Conservation (phyloP, 148 eudicot genomes). For the Rhododendron simsii region DNA sequence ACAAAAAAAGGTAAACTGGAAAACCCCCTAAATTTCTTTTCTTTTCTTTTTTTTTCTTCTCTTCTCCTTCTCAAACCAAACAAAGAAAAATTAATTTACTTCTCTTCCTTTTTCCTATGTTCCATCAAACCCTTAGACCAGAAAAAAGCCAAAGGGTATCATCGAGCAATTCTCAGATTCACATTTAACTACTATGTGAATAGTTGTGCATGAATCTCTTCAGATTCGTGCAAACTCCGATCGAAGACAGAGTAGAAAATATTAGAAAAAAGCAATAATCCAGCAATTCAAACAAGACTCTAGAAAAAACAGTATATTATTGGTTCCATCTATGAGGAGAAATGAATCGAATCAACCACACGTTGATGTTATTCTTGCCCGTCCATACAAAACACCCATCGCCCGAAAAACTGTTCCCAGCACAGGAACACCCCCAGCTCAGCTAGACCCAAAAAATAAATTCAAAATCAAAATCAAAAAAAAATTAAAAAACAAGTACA, state of each 20-base stretch:
- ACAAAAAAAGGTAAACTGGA: no score
- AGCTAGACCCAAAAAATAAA: not conserved
- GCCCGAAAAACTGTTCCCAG: not conserved
- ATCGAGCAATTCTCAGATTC: not conserved
- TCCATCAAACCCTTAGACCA: not conserved
- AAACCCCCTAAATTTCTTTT: no score
- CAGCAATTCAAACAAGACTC: not conserved
- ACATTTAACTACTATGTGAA: no score
- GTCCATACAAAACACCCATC: not conserved
- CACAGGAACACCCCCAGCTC: not conserved
- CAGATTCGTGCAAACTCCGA: no score
- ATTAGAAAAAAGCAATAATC: not conserved
- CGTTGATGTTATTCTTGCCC: not conserved
- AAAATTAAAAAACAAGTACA: not conserved
- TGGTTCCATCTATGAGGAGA: not conserved
- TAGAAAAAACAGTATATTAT: not conserved
- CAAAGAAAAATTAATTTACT: no score
- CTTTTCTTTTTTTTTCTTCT: no score
- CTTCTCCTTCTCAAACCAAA: no score
- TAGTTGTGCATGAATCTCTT: no score
- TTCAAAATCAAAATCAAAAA: not conserved
- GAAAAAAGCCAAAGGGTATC: not conserved
- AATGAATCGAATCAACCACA: not conserved
- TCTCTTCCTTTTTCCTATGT: no score
- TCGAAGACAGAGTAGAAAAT: no score